Evolutionary conservation across 2,329 filamentous ascomycete genomes (phyloP), one percentile per base, ranked within the genome.

Genomic region (Fusarium pilosicola): DNA sequence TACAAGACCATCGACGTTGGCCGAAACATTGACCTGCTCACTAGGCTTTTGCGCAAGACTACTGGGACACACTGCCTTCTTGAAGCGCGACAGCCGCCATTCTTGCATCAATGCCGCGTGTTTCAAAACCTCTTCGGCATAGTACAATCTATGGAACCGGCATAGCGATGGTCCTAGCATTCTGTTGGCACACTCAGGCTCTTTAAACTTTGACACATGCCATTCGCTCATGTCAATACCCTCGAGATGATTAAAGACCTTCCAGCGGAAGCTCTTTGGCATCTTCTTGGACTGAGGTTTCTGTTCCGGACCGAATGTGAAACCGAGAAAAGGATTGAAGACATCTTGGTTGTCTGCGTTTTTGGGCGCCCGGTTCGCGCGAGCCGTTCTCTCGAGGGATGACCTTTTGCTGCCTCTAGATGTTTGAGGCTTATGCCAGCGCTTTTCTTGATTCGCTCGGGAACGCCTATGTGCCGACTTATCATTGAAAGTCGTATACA

Each of bases 161-260:
- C 84, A 85, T 10, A 85, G 73, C 7, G 72, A 71, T 8, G 75
- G 73, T 18, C 60, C 71, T 22, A 84, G 55, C 5, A 85, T 59
- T 65, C 84, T 85, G 36, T 67, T 52, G 8, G 71, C 80, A 72
- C 84, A 85, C 9, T 42, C 17, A 24, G 41, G 13, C 26, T 30
- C 52, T n/a, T 42, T n/a, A n/a, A 34, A 60, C 6, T 32, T 59
- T 15, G 46, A 60, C 18, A 41, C 28, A 17, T 62, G 60, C 75
- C 75, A 77, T 39, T 76, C 70, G 17, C 59, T 46, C 74, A 77
- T 76, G 32, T 74, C 60, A 24, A 77, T 30, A 32, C 41, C 45
- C 32, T 77, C 62, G 24, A 77, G 65, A 22, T 64, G 65, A 51
- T 76, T 76, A 28, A 65, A 61, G 18, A 26, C 42, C 41, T 69